Evolutionary conservation across 768 basidiomycete genomes (phyloP).

Genomic region (Holtermanniella nyarrowii): DNA sequence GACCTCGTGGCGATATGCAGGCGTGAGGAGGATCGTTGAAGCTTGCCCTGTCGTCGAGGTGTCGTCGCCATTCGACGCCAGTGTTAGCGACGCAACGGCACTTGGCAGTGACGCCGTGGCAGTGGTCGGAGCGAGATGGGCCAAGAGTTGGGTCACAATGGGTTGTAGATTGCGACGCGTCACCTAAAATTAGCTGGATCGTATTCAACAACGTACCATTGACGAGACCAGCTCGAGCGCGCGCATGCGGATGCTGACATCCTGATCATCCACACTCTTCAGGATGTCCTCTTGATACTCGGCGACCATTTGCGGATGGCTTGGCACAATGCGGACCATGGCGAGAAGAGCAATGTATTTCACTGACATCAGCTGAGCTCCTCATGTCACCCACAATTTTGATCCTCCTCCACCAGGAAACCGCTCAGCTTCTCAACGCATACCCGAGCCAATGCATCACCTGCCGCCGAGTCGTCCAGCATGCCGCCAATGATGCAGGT

Average conservation of each 20-base stretch:
- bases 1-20: slow-evolving; percentile 75
- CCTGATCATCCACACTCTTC: slow-evolving; percentile 77
- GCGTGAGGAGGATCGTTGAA: slow-evolving; percentile 55
- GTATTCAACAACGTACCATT: slow-evolving; percentile 53
- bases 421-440: slow-evolving; percentile 89
- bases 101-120: slow-evolving; percentile 41
- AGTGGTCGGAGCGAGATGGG: slow-evolving; percentile 60
- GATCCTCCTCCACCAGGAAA: slow-evolving; percentile 86
- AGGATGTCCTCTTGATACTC: slow-evolving; percentile 88
- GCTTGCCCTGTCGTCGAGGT: slow-evolving; percentile 19
- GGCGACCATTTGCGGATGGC: slow-evolving; percentile 76
- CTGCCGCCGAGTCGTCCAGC: slow-evolving; percentile 59
- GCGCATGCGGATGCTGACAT: slow-evolving; percentile 91
- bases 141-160: slow-evolving; percentile 78
- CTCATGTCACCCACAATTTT: slow-evolving; percentile 61
- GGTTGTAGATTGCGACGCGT: slow-evolving; percentile 73
- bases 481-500: slow-evolving; percentile 97
- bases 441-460: slow-evolving; percentile 65
- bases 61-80: slow-evolving; percentile 43
- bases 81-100: slow-evolving; percentile 13
- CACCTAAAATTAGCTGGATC: slow-evolving; percentile 48
- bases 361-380: slow-evolving; percentile 48
- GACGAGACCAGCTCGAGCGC: slow-evolving; percentile 87
- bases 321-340: slow-evolving; percentile 88
- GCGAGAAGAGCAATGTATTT: slow-evolving; percentile 94